Conservation (phyloP, 768 basidiomycete species). For the Termitomyces sp. region DNA sequence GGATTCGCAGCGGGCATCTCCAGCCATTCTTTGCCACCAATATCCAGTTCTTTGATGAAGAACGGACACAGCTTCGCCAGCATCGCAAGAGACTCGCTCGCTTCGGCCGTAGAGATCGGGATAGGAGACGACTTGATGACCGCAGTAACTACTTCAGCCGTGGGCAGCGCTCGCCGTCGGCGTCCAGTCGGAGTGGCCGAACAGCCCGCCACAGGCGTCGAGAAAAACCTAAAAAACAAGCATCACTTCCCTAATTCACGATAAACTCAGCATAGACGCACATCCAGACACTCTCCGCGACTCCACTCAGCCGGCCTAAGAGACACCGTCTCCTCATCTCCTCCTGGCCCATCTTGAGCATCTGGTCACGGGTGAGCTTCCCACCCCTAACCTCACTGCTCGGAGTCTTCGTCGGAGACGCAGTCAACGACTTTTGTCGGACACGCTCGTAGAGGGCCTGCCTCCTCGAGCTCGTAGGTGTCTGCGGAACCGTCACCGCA, state of each 20-base stretch:
- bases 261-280: conserved; percentile 26
- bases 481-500: conserved; percentile 54
- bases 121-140: conserved; percentile 78
- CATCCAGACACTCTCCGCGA: conserved; percentile 92
- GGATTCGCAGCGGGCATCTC: conserved; percentile 51
- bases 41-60: conserved; percentile 61
- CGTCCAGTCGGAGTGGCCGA: conserved; percentile 50
- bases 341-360: conserved; percentile 69
- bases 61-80: conserved; percentile 72
- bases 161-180: conserved; percentile 67
- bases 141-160: conserved; percentile 59
- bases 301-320: conserved; percentile 68
- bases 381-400: conserved; percentile 33
- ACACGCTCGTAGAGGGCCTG: conserved; percentile 80
- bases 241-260: neutral
- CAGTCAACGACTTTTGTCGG: conserved; percentile 62
- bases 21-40: conserved; percentile 53
- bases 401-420: conserved; percentile 57
- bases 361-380: conserved; percentile 57
- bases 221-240: conserved; percentile 54
- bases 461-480: conserved; percentile 69
- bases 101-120: conserved; percentile 73
- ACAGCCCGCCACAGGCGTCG: conserved; percentile 45
- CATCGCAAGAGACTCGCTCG: conserved; percentile 65
- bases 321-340: conserved; percentile 72